Base-by-base conservation (phyloP, 176 grass and related monocot genomes). In the Musa beccarii region DNA sequence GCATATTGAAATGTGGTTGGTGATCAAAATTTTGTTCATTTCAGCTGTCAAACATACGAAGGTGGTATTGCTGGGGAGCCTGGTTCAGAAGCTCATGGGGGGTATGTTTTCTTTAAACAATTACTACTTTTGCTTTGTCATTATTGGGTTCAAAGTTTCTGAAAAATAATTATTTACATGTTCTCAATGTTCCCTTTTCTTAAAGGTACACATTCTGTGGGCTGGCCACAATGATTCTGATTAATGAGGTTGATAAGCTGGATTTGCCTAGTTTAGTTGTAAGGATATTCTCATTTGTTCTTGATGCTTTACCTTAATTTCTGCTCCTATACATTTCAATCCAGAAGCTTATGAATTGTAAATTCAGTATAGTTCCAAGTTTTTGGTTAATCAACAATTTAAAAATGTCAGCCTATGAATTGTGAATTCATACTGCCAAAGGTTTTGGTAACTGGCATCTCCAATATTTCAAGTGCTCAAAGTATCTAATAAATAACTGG, bases 1-100 rank as follows among this genome's bases (percentile, higher is more conserved):
- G 49, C 11, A 25, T 28, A 25, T 69, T 50, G 26, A 29, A 72
- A 72, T 52, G 29, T 53, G 7, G 50, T 11, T 72, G n/a, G n/a
- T 0, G 22, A 72, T 23, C 19, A 21, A 55, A 73, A 26, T 8
- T 73, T 3, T 73, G 21, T 52, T 54, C 52, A 73, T 73, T 73
- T 57, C 76, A 98, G 94, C 26, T 98, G 90, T 86, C 94, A 98
- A 90, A 98, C 90, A 80, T 98, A 98, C 34, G 94, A 98, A 89
- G 94, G 94, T 85, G 94, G 94, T 76, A 98, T 98, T 83, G 75
- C 84, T 62, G 94, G 94, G 72, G 94, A 98, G 68, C 94, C 94
- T 80, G 74, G 85, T 85, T 84, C 90, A 86, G 94, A 98, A 91
- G 94, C 90, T 77, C 94, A 98, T 89, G 94, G 94, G 87, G 94